Evolutionary conservation across 148 eudicot genomes (phyloP).

Genomic region (Beta vulgaris): DNA sequence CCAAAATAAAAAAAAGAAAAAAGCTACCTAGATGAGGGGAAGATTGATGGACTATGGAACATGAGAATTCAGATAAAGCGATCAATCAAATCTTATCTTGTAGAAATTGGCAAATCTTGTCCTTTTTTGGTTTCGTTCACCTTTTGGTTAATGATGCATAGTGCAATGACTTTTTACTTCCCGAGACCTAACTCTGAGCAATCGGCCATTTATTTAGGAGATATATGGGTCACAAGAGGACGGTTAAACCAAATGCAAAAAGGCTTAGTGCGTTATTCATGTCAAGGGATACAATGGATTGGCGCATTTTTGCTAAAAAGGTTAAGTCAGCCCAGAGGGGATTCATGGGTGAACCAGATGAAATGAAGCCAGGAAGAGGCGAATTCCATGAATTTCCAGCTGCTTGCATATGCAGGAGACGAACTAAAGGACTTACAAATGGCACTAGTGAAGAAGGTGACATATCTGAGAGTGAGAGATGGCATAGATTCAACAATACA

Average conservation of each 20-base stretch:
- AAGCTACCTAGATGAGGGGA: not conserved
- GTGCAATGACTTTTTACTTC: not conserved
- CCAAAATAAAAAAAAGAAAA: too few species aligned
- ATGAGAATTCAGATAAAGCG: too few species aligned
- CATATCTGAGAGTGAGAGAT: slow-evolving; percentile 29
- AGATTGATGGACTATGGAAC: too few species aligned
- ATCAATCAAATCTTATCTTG: not conserved
- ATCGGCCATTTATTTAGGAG: slow-evolving; percentile 46
- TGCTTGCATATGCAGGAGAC: slow-evolving; percentile 76
- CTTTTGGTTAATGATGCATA: not conserved
- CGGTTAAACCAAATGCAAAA: slow-evolving; percentile 91
- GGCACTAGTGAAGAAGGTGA: slow-evolving; percentile 25
- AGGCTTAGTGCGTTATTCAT: slow-evolving; percentile 74
- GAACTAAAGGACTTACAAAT: slow-evolving; percentile 29
- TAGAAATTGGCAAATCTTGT: not conserved
- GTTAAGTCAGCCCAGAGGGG: slow-evolving; percentile 88
- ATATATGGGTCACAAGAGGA: slow-evolving; percentile 89
- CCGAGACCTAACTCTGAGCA: slow-evolving; percentile 8
- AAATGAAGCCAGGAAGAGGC: slow-evolving; percentile 66
- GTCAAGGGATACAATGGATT: slow-evolving; percentile 59
- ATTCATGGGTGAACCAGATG: slow-evolving; percentile 97
- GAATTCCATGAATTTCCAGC: slow-evolving; percentile 90
- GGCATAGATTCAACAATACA: slow-evolving; percentile 29
- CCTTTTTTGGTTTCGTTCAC: not conserved
- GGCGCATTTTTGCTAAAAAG: slow-evolving; percentile 71